These are phyloP conservation scores for Teratosphaeria viscida DNA, from an alignment of 2,329 filamentous ascomycete species.

Conservation along the genomic window DNA sequence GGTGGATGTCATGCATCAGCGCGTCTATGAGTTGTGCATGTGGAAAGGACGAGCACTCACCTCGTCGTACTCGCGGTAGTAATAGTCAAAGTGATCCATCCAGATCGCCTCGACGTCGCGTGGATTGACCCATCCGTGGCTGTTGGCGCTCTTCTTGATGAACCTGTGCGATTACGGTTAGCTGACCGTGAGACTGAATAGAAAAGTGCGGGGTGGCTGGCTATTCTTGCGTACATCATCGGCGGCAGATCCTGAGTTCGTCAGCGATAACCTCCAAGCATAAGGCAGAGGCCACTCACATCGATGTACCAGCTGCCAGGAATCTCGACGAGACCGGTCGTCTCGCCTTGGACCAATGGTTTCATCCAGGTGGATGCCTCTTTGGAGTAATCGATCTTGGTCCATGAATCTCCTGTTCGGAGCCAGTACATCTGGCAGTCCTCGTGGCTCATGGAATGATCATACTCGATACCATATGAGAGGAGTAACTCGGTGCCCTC, in stretches of 20 bases:
- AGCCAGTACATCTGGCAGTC: constrained; percentile 55
- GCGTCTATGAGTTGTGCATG: too few species aligned
- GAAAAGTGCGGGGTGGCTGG: background rate
- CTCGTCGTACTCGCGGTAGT: constrained; percentile 64
- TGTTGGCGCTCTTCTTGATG: constrained; percentile 53
- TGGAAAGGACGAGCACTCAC: background rate
- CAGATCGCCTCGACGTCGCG: constrained; percentile 53
- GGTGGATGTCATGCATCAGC: background rate
- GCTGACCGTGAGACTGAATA: background rate
- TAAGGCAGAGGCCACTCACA: background rate
- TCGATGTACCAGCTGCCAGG: constrained; percentile 34
- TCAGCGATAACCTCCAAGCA: background rate
- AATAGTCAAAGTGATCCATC: constrained; percentile 60
- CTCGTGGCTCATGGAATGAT: constrained; percentile 55
- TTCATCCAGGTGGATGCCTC: constrained; percentile 56
- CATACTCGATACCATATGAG: constrained; percentile 57
- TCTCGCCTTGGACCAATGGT: constrained; percentile 46
- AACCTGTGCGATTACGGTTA: constrained; percentile 41
- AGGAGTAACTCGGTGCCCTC: constrained; percentile 55
- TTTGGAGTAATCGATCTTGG: constrained; percentile 55
- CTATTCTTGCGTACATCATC: background rate
- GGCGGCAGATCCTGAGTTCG: background rate
- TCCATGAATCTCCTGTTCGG: constrained; percentile 52
- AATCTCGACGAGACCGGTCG: constrained; percentile 55
- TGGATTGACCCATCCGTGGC: constrained; percentile 46